These are phyloP conservation scores for Coniochaeta ligniaria DNA, from an alignment of 2,329 filamentous ascomycete species.

Conservation along the genomic window DNA sequence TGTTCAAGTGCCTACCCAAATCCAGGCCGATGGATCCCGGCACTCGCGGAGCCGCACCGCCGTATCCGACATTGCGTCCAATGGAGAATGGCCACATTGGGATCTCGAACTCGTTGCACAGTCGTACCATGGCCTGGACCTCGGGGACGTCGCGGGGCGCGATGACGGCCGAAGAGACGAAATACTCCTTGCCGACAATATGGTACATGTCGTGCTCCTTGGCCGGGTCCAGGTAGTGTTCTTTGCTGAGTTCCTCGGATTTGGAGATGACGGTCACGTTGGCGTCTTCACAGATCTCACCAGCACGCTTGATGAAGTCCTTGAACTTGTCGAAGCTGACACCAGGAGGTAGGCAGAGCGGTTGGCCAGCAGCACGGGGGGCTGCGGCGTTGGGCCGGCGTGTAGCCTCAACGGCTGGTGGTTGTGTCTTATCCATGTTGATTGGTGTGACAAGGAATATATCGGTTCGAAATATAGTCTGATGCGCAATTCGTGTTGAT, in stretches of 20 bases:
- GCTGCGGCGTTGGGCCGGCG: neutral
- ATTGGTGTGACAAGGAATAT: neutral
- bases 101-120: constrained; percentile 32
- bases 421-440: neutral
- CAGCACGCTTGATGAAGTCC: neutral
- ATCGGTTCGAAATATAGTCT: neutral
- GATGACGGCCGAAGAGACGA: constrained; percentile 32
- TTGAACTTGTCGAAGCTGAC: neutral
- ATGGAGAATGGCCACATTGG: constrained; percentile 37
- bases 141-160: constrained; percentile 24
- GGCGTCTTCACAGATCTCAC: neutral
- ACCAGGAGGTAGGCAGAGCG: neutral
- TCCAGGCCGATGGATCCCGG: constrained; percentile 42
- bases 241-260: constrained; percentile 10
- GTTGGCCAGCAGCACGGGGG: neutral
- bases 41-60: constrained; percentile 45
- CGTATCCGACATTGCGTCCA: constrained; percentile 43
- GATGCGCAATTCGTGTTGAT: neutral
- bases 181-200: constrained; percentile 31
- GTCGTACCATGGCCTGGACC: constrained; percentile 32
- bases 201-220: constrained; percentile 29
- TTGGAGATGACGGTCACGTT: constrained; percentile 14
- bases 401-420: neutral
- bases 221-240: constrained; percentile 17
- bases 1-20: constrained; percentile 45